These are phyloP conservation scores for Magnaporthiopsis rhizophila DNA, from an alignment of 2,329 filamentous ascomycete genomes.

Conservation along the genomic window DNA sequence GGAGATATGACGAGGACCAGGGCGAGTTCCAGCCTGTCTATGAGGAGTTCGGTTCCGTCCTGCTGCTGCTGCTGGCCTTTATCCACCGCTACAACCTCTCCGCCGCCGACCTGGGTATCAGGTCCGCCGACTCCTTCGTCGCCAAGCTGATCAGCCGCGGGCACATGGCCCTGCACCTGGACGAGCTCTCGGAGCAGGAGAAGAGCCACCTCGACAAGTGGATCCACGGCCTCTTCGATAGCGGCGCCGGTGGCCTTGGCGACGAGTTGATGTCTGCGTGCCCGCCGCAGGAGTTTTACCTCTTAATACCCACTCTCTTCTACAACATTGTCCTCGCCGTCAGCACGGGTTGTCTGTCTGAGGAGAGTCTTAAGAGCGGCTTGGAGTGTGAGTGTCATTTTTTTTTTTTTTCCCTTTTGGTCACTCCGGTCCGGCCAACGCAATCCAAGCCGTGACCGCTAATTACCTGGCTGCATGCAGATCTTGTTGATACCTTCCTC, in stretches of 20 bases:
- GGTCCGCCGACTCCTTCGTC: constrained; percentile 56
- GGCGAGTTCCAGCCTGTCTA: constrained; percentile 79
- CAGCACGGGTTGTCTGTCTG: constrained; percentile 54
- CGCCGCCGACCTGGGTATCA: constrained; percentile 54
- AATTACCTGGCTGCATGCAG: constrained; percentile 25
- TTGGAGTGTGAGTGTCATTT: constrained; percentile 56
- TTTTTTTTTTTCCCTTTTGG: neutral
- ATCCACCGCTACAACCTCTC: constrained; percentile 67
- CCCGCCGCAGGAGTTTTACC: constrained; percentile 74
- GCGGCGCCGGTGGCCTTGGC: constrained; percentile 62
- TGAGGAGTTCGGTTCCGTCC: constrained; percentile 73
- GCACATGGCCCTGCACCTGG: constrained; percentile 45
- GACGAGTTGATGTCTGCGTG: constrained; percentile 79
- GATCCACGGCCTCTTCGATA: constrained; percentile 71
- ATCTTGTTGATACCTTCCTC: constrained; percentile 71
- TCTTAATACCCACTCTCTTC: constrained; percentile 69
- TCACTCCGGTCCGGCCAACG: constrained; percentile 1
- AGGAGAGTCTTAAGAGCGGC: constrained; percentile 65
- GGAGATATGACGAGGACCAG: constrained; percentile 77
- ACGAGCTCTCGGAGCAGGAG: constrained; percentile 57
- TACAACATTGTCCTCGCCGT: constrained; percentile 66
- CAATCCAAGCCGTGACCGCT: neutral
- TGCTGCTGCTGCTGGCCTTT: constrained; percentile 66
- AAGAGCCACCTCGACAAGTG: constrained; percentile 61
- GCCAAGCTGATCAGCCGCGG: constrained; percentile 55